Evolutionary conservation across 1,284 basidiomycete species (phyloP).

Genomic region (Puccinia hordei): DNA sequence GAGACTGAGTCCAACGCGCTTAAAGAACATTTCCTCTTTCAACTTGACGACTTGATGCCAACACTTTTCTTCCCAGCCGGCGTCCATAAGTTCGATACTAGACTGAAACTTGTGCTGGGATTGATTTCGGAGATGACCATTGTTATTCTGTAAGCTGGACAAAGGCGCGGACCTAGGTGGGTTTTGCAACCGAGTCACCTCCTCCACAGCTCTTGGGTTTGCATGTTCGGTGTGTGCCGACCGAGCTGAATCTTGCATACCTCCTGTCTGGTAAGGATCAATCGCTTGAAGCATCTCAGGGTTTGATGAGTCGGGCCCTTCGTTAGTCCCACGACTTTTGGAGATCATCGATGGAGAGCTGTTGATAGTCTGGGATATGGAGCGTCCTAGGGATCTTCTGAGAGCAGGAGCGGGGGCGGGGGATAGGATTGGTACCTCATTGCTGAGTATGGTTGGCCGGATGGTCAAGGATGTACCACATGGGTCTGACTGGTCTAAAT

Average conservation of each 20-base stretch:
- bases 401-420: constrained; percentile 29
- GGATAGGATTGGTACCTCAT: constrained; percentile 6
- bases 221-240: not conserved
- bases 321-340: not conserved
- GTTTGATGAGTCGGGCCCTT: not conserved
- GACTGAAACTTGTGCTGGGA: constrained; percentile 1
- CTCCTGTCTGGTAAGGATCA: not conserved
- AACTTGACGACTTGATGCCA: constrained; percentile 80
- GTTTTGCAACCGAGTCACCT: not conserved
- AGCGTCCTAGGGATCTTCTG: not conserved
- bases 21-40: constrained; percentile 87
- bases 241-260: not conserved
- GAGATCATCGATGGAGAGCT: not conserved
- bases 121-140: not conserved
- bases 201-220: not conserved
- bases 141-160: not conserved
- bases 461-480: not conserved
- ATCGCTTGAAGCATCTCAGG: not conserved
- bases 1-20: constrained; percentile 69
- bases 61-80: constrained; percentile 83
- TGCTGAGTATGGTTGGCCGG: not conserved
- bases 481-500: not conserved
- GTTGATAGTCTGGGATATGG: not conserved
- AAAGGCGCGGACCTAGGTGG: not conserved
- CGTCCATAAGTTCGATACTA: constrained; percentile 62